Conservation (phyloP, 2,329 filamentous ascomycete species). For the Nemania diffusa region DNA sequence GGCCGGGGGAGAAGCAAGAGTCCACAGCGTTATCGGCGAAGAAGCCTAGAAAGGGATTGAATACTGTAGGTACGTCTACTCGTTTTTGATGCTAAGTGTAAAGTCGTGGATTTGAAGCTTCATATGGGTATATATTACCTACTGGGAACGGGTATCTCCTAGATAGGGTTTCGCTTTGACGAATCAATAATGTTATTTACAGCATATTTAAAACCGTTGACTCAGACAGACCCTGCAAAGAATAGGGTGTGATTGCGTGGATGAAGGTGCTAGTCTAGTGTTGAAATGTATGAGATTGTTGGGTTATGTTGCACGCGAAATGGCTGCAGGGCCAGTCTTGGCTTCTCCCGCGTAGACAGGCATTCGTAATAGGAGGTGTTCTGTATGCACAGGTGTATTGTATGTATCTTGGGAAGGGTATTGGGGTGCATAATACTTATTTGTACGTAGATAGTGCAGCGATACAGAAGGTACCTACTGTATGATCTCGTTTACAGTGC, state of each 20-base stretch:
- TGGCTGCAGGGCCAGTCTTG: no score
- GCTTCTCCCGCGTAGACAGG: no score
- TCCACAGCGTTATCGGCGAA: constrained; percentile 36
- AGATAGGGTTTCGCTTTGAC: not conserved
- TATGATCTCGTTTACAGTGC: not conserved
- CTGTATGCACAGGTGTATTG: no score
- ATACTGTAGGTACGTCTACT: not conserved
- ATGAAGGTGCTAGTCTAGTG: no score
- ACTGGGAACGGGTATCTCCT: not conserved
- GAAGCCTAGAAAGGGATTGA: constrained; percentile 33
- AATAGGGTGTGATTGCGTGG: not conserved
- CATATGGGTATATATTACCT: not conserved
- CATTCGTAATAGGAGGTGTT: no score
- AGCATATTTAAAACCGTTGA: not conserved
- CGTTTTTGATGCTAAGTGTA: not conserved
- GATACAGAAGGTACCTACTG: no score
- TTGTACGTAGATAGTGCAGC: no score
- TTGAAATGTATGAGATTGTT: no score
- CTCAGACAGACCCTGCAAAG: not conserved
- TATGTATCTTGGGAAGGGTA: no score
- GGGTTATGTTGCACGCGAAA: not conserved
- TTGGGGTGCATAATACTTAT: no score
- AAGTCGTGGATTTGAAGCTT: not conserved
- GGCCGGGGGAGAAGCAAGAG: constrained; percentile 43
- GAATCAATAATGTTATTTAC: not conserved